phyloP scores from a whole-genome alignment of 305 asterid species.

The Fraxinus ornus region DNA sequence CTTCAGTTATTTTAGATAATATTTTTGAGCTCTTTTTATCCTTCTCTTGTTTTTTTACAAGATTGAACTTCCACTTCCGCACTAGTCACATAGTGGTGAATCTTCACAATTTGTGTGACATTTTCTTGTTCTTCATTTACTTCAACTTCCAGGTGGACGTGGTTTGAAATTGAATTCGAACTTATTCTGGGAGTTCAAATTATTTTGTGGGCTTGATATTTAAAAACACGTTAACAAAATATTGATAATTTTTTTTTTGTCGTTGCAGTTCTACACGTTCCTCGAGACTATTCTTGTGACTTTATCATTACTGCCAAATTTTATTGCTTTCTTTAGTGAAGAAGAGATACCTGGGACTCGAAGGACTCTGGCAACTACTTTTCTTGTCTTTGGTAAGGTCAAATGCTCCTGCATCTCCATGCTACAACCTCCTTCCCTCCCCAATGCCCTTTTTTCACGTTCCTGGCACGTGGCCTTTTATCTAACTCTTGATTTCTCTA shows the following conservation, averaged over 20 bases:
- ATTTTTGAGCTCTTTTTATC: neutral
- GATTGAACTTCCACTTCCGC: neutral
- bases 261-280: conserved; percentile 84
- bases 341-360: conserved; percentile 92
- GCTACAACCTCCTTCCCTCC: neutral
- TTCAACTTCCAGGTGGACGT: neutral
- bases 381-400: conserved; percentile 77
- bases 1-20: neutral
- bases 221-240: neutral
- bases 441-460: neutral
- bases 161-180: neutral
- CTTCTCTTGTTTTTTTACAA: neutral
- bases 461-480: neutral
- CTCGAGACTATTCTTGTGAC: conserved; percentile 86
- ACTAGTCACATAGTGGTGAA: neutral
- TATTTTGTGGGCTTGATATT: neutral
- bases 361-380: conserved; percentile 87
- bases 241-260: conserved; percentile 18
- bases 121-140: neutral
- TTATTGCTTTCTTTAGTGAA: conserved; percentile 84
- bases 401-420: neutral
- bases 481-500: neutral
- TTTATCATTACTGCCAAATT: conserved; percentile 70
- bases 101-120: neutral
- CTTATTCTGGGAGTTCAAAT: too few species aligned